These are phyloP conservation scores for Tolypocladium capitatum DNA, from an alignment of 2,329 filamentous ascomycete species.

Conservation along the genomic window DNA sequence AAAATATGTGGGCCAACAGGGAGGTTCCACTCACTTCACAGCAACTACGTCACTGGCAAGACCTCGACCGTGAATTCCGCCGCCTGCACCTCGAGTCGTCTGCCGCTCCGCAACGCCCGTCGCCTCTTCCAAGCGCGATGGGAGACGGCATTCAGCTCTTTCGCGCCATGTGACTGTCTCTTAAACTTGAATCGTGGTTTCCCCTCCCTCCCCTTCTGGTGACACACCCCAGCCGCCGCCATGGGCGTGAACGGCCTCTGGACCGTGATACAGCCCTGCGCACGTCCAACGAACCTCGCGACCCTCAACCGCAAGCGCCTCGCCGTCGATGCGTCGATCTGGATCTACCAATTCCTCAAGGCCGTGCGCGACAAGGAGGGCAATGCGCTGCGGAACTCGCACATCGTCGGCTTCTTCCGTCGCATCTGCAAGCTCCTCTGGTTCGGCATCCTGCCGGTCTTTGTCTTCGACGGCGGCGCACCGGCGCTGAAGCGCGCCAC, in stretches of 20 bases:
- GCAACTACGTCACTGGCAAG: neutral
- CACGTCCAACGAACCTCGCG: constrained; percentile 88
- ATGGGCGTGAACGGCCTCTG: constrained; percentile 99
- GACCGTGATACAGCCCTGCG: constrained; percentile 90
- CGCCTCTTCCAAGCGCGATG: neutral
- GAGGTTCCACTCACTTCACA: too few relatives aligned
- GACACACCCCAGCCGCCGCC: constrained; percentile 6
- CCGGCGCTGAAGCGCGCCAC: constrained; percentile 85
- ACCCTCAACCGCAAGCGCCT: constrained; percentile 93
- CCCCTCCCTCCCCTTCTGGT: neutral
- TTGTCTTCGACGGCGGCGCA: constrained; percentile 94
- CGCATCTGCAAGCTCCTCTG: constrained; percentile 96
- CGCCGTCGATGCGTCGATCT: constrained; percentile 95
- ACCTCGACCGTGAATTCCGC: neutral
- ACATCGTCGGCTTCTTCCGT: constrained; percentile 95
- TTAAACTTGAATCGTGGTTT: neutral
- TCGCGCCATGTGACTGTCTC: neutral
- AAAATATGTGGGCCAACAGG: neutral
- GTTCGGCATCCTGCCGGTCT: constrained; percentile 91
- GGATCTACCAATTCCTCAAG: constrained; percentile 99
- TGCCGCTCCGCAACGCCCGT: neutral
- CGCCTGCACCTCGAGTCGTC: neutral
- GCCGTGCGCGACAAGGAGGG: constrained; percentile 97
- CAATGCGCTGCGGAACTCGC: constrained; percentile 88
- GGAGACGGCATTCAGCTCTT: neutral